A percentile compares a stretch with the other conserved stretches of the same genome.
phyloP scores from a whole-genome alignment of 345 rosid genomes.

The Eucalyptus viminalis region DNA sequence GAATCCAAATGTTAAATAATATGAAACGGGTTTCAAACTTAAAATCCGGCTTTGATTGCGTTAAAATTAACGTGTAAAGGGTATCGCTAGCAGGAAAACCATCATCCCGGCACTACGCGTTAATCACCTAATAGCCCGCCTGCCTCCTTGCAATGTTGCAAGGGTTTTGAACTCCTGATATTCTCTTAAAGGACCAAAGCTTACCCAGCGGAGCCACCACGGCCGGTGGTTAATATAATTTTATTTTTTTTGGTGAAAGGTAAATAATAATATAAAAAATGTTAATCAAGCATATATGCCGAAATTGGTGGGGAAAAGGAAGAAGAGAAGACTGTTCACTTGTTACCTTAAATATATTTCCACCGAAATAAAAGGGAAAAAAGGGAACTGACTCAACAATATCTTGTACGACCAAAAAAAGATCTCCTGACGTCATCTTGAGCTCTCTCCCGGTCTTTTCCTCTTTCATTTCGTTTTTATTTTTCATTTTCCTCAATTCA shows the following conservation, averaged over 20 bases:
- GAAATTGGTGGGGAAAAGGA: background rate
- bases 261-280: background rate
- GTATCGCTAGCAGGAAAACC: no score
- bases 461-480: background rate
- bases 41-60: background rate
- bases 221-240: background rate
- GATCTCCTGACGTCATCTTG: background rate
- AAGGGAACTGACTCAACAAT: background rate
- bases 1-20: no score
- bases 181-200: no score
- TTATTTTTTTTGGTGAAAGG: no score
- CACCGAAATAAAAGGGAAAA: background rate
- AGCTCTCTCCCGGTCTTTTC: background rate
- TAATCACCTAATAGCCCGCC: no score
- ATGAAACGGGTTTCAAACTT: background rate
- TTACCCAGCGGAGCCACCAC: no score
- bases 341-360: background rate
- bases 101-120: rapidly evolving
- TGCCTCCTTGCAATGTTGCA: no score
- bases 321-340: background rate
- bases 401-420: background rate
- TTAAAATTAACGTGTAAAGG: background rate
- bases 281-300: background rate
- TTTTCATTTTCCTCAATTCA: background rate
- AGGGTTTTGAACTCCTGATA: no score